A percentile compares a stretch with the other conserved stretches of the same genome.
These are phyloP conservation scores for Prosopis cineraria DNA, from an alignment of 306 rosid genomes.

Conservation along the genomic window DNA sequence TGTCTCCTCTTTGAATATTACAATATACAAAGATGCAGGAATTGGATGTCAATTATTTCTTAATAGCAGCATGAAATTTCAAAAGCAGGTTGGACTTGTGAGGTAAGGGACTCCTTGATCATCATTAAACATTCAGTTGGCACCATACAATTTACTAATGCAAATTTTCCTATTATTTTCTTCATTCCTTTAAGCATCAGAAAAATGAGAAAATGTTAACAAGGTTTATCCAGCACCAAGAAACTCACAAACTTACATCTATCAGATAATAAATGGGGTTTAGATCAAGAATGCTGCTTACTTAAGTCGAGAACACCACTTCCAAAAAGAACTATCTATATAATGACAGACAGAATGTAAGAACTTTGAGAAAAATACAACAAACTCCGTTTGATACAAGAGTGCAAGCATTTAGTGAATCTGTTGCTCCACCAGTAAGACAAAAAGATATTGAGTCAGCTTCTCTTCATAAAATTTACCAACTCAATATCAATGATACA, in stretches of 20 bases:
- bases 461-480: constrained; percentile 10
- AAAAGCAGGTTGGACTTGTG: neutral
- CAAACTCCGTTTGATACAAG: neutral
- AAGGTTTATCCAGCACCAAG: neutral
- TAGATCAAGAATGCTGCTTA: neutral
- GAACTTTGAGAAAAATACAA: constrained; percentile 5
- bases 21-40: constrained; percentile 4
- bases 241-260: constrained; percentile 4
- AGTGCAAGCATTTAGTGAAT: neutral
- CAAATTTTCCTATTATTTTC: neutral
- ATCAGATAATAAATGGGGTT: neutral
- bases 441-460: constrained; percentile 16
- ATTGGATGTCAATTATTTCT: neutral
- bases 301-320: neutral
- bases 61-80: constrained; percentile 8
- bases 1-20: constrained; percentile 20
- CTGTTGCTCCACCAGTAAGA: neutral
- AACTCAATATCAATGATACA: constrained; percentile 26
- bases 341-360: neutral
- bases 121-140: constrained; percentile 7
- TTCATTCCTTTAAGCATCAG: neutral
- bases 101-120: neutral
- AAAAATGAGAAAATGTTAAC: neutral
- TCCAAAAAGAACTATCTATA: neutral
- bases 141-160: constrained; percentile 9